These are phyloP conservation scores for Diatrype stigma DNA, from an alignment of 2,329 filamentous ascomycete genomes.

Conservation along the genomic window DNA sequence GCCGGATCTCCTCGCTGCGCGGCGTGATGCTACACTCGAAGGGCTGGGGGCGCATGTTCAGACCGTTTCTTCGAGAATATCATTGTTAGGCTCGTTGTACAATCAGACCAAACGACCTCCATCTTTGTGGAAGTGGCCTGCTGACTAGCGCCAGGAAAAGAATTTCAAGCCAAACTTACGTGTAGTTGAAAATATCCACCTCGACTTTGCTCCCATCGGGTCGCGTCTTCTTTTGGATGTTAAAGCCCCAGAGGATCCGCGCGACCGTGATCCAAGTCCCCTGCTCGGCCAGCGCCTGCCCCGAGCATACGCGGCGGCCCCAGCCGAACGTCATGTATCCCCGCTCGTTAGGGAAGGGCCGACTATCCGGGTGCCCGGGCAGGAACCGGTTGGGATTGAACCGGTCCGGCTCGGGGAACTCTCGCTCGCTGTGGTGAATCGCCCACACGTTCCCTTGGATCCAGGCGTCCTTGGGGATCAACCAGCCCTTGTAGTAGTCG, in stretches of 20 bases:
- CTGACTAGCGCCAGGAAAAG: neutral
- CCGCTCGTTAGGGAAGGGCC: conserved; percentile 44
- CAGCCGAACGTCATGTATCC: conserved; percentile 55
- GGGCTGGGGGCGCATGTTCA: conserved; percentile 54
- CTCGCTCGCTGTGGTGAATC: conserved; percentile 41
- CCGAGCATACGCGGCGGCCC: conserved; percentile 51
- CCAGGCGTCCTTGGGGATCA: conserved; percentile 46
- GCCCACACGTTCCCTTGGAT: conserved; percentile 50
- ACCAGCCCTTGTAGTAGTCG: conserved; percentile 42
- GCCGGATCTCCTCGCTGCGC: conserved; percentile 41
- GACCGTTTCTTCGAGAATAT: conserved; percentile 40
- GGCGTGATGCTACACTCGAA: conserved; percentile 52
- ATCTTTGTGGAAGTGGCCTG: too few relatives aligned
- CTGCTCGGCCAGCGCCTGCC: conserved; percentile 53
- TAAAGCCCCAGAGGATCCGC: conserved; percentile 54
- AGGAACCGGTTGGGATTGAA: conserved; percentile 41
- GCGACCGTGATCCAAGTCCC: conserved; percentile 56
- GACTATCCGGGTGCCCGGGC: conserved; percentile 30
- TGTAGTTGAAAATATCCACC: conserved; percentile 55
- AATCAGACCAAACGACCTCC: too few relatives aligned
- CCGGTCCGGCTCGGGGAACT: conserved; percentile 43
- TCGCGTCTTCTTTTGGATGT: conserved; percentile 37
- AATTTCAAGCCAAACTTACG: conserved; percentile 43
- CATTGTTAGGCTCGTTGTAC: neutral
- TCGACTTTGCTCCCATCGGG: conserved; percentile 40